Percentiles rank a stretch among this genome's conserved stretches.
These are phyloP conservation scores for Hypocrella siamensis DNA, from an alignment of 2,329 filamentous ascomycete genomes.

Conservation along the genomic window DNA sequence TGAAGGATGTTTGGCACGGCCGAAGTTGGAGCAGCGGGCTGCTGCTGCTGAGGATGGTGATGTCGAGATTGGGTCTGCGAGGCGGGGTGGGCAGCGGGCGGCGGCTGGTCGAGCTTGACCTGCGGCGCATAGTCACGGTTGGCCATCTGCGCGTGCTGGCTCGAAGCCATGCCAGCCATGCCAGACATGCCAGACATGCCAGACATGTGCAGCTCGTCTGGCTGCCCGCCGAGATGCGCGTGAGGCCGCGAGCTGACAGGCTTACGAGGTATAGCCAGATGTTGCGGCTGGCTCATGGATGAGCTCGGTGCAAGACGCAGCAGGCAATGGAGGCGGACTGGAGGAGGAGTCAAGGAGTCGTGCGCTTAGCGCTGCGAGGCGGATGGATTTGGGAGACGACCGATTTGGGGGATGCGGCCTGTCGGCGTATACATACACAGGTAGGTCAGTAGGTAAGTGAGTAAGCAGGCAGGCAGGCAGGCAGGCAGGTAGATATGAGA, in stretches of 20 bases:
- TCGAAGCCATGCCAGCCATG: slow-evolving; percentile 27
- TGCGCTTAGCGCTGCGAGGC: too few species aligned
- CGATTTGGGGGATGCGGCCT: too few species aligned
- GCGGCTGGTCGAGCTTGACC: slow-evolving; percentile 33
- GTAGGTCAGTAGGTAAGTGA: too few species aligned
- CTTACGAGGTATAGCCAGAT: slow-evolving; percentile 15
- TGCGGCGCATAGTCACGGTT: slow-evolving; percentile 35
- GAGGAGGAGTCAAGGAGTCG: too few species aligned
- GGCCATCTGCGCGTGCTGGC: slow-evolving; percentile 17
- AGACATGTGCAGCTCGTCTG: slow-evolving; percentile 41
- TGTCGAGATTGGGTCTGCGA: slow-evolving; percentile 12
- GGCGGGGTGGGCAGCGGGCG: slow-evolving; percentile 18
- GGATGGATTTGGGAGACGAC: too few species aligned
- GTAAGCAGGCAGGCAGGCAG: too few species aligned
- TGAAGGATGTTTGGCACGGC: slow-evolving; percentile 43
- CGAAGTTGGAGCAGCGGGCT: slow-evolving; percentile 21
- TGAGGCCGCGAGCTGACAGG: slow-evolving; percentile 9
- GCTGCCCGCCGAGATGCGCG: slow-evolving; percentile 14
- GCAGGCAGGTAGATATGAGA: too few species aligned
- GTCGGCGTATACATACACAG: too few species aligned
- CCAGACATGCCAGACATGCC: slow-evolving; percentile 35
- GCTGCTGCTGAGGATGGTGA: slow-evolving; percentile 16
- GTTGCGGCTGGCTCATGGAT: slow-evolving; percentile 25
- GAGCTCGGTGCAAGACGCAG: not conserved
- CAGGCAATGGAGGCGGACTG: too few species aligned